These are phyloP conservation scores for Emmonsiellopsis sp. DNA, from an alignment of 2,329 filamentous ascomycete genomes.

Conservation along the genomic window DNA sequence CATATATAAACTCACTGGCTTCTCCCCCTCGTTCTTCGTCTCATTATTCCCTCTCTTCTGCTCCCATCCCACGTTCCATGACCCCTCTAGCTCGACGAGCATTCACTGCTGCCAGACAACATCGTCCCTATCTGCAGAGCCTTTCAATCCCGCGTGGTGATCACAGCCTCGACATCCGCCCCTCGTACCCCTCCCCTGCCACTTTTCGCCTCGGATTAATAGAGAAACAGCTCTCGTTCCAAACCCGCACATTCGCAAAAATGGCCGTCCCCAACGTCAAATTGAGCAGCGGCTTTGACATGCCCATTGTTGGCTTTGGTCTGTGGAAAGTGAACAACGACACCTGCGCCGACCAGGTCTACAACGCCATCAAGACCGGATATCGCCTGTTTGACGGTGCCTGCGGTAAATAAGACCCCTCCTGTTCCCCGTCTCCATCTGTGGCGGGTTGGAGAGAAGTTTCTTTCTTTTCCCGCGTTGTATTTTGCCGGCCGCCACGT, in stretches of 20 bases:
- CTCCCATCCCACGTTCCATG: neutral
- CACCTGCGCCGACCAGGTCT: conserved; percentile 64
- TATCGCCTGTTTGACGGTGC: conserved; percentile 54
- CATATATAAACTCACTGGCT: neutral
- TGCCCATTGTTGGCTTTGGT: conserved; percentile 37
- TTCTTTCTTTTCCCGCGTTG: neutral
- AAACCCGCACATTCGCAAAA: conserved; percentile 1
- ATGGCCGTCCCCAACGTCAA: conserved; percentile 15
- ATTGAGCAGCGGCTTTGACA: conserved; percentile 22
- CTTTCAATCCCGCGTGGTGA: neutral
- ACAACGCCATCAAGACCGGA: conserved; percentile 57
- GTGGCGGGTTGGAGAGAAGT: neutral
- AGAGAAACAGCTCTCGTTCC: neutral
- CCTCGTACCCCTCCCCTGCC: neutral
- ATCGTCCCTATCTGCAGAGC: neutral
- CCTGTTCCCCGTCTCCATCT: neutral
- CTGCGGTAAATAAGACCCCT: conserved; percentile 35
- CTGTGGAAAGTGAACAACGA: conserved; percentile 77
- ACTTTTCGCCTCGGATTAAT: neutral
- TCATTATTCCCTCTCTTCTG: neutral
- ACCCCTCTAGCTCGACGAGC: neutral
- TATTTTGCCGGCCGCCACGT: neutral
- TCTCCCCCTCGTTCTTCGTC: neutral
- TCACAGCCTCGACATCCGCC: neutral
- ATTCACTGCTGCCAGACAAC: neutral